A percentile compares a stretch with the other conserved stretches of the same genome.
Evolutionary conservation across 148 eudicot genomes (phyloP).

Genomic region (Vaccinium myrtillus): DNA sequence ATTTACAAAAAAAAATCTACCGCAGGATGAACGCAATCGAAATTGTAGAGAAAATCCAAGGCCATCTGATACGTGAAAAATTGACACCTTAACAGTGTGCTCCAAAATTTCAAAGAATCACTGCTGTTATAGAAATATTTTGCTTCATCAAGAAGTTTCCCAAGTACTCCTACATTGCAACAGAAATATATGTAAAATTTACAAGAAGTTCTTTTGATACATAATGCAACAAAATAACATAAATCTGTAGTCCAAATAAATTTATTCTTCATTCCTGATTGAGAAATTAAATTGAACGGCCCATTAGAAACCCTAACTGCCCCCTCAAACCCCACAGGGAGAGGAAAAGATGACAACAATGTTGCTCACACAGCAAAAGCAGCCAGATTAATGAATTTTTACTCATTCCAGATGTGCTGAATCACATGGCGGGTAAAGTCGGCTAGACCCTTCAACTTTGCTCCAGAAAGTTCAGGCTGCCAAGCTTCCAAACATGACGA

Average conservation of each 20-base stretch:
- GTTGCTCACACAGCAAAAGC: constrained; percentile 5
- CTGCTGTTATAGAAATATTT: neutral
- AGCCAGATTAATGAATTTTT: constrained; percentile 1
- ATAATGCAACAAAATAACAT: neutral
- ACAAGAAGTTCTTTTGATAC: neutral
- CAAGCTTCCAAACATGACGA: constrained; percentile 16
- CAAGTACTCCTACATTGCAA: neutral
- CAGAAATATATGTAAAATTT: neutral
- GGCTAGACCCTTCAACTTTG: constrained; percentile 13
- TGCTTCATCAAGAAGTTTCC: neutral
- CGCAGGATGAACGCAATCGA: no score
- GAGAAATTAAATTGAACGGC: constrained; percentile 1
- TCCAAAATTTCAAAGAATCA: neutral
- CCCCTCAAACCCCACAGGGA: constrained; percentile 15
- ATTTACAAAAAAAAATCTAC: no score
- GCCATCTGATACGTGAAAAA: no score
- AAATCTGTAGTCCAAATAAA: neutral
- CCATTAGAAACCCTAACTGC: constrained; percentile 12
- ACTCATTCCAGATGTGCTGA: constrained; percentile 3
- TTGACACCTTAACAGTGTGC: no score
- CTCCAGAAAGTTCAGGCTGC: constrained; percentile 17
- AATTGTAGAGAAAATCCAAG: no score
- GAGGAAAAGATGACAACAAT: neutral
- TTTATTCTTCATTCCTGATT: constrained; percentile 10
- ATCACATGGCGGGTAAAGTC: neutral